phyloP scores from a whole-genome alignment of 306 rosid genomes.

The Rubus parviflorus region DNA sequence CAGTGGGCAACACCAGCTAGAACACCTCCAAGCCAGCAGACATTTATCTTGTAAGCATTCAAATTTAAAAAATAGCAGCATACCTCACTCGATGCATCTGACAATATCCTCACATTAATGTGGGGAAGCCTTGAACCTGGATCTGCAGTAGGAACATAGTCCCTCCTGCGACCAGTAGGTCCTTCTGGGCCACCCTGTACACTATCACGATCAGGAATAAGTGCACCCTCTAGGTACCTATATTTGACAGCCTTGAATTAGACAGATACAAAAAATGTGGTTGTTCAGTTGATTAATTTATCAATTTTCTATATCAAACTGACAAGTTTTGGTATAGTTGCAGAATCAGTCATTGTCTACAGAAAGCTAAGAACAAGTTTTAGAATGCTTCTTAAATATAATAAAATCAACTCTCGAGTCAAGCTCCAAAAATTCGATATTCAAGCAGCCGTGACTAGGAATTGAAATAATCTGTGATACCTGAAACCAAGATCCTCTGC shows the following conservation, averaged over 20 bases:
- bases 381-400: background rate
- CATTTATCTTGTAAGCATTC: background rate
- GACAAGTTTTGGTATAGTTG: background rate
- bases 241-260: slow-evolving; percentile 36
- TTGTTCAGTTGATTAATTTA: slow-evolving; percentile 12
- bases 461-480: slow-evolving; percentile 36
- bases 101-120: slow-evolving; percentile 56
- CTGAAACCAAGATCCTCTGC: slow-evolving; percentile 97
- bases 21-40: background rate
- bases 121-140: slow-evolving; percentile 95
- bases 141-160: slow-evolving; percentile 67
- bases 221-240: slow-evolving; percentile 81
- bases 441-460: slow-evolving; percentile 10
- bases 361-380: slow-evolving; percentile 23
- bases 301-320: slow-evolving; percentile 20
- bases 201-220: slow-evolving; percentile 45
- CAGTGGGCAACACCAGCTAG: background rate
- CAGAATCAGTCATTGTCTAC: background rate
- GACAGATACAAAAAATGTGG: slow-evolving; percentile 11
- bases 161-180: slow-evolving; percentile 79
- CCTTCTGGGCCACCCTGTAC: slow-evolving; percentile 38
- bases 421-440: slow-evolving; percentile 7
- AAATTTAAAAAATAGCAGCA: slow-evolving; percentile 21
- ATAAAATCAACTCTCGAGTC: background rate
- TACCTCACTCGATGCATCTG: slow-evolving; percentile 56